Conservation (phyloP, 441 rosid species). For the Capsella rubella region DNA sequence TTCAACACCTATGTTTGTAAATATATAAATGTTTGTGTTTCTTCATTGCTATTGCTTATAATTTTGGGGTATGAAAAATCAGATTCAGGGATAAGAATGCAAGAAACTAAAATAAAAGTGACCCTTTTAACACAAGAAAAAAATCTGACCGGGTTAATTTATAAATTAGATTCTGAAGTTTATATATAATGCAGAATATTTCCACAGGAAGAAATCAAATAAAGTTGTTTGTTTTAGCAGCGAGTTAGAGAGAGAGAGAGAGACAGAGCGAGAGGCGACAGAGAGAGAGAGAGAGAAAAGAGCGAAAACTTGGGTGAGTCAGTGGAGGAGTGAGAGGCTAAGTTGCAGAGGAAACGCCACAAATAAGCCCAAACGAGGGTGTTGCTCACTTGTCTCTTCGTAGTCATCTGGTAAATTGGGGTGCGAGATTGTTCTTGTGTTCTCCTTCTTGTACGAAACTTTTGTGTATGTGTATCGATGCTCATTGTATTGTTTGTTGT, state of each 20-base stretch:
- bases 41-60: neutral
- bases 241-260: slow-evolving; percentile 18
- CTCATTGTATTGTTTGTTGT: slow-evolving; percentile 29
- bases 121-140: slow-evolving; percentile 38
- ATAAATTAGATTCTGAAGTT: slow-evolving; percentile 34
- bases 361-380: slow-evolving; percentile 23
- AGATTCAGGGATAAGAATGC: slow-evolving; percentile 35
- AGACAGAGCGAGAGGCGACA: neutral
- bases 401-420: slow-evolving; percentile 29
- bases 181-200: slow-evolving; percentile 22
- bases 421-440: slow-evolving; percentile 34
- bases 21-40: slow-evolving; percentile 8
- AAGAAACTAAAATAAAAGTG: slow-evolving; percentile 27
- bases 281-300: slow-evolving; percentile 19
- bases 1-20: neutral
- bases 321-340: slow-evolving; percentile 30
- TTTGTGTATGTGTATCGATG: slow-evolving; percentile 27
- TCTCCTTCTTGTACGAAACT: slow-evolving; percentile 20
- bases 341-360: slow-evolving; percentile 37
- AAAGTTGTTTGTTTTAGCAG: slow-evolving; percentile 32
- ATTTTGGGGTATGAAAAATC: neutral
- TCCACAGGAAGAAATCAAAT: slow-evolving; percentile 26
- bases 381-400: slow-evolving; percentile 17
- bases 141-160: slow-evolving; percentile 32
- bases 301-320: slow-evolving; percentile 23